Base-by-base conservation (phyloP, 306 rosid genomes). In the Prunus padus region DNA sequence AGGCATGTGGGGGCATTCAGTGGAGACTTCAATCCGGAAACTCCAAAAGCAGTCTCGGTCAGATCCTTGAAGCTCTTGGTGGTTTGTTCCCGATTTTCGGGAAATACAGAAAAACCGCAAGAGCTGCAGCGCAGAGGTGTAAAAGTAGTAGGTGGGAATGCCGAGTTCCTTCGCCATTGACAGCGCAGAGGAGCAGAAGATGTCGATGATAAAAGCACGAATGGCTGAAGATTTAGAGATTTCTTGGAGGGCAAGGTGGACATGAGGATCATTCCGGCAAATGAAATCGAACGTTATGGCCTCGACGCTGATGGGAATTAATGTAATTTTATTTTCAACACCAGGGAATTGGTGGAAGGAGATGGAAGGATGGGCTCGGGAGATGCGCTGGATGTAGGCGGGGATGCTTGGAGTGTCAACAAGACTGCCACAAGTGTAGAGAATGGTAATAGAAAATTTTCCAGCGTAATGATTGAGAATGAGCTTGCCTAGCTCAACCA, bases 401-500 rank as follows among this genome's bases (percentile, higher is more conserved):
- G 67, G 28, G 11, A 84, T 20, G 44, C 44, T 51, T 1, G 84
- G 62, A 1, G 52, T 25, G 80, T 78, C 63, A 3, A 9, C 0
- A 1, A 20, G 0, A 33, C 75, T 37, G 14, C 82, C 84, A 11
- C 75, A 64, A 37, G 76, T 19, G 59, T 74, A 40, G 73, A 84
- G 70, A 71, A 84, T 51, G 65, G 76, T 77, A 59, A 85, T 46
- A 52, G 77, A 72, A 82, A 72, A 79, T 25, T 64, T 50, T 69
- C 55, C 26, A 26, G 49, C 0, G 61, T 68, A 67, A 2, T 56
- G 84, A 23, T 14, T 75, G 59, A 74, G 75, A 6, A 82, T 65
- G 49, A 85, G 73, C 80, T 73, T 82, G 67, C 75, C 86, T 1
- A 85, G 71, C 86, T 85, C 86, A 2, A 85, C 84, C 86, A 79